Evolutionary conservation across 352 stramenopile genomes (phyloP).

Genomic region (Phytophthora sp.): DNA sequence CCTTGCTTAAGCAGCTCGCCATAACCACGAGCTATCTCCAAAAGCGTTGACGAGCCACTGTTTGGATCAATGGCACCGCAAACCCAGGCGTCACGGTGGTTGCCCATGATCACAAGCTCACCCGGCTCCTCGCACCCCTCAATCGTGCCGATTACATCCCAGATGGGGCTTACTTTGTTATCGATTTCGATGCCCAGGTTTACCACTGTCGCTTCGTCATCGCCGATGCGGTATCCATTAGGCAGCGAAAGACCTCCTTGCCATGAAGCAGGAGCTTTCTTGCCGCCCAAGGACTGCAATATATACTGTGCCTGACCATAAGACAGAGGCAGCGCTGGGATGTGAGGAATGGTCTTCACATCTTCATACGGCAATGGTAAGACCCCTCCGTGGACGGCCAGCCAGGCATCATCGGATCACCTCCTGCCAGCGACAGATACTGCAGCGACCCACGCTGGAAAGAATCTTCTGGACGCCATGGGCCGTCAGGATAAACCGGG

Average conservation of each 20-base stretch:
- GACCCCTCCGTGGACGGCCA: constrained; percentile 41
- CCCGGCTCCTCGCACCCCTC: constrained; percentile 44
- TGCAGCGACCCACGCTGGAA: constrained; percentile 77
- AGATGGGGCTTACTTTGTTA: constrained; percentile 62
- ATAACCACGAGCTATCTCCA: constrained; percentile 64
- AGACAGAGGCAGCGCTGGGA: constrained; percentile 29
- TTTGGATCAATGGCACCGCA: constrained; percentile 77
- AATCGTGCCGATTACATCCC: constrained; percentile 19
- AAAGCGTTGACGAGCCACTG: constrained; percentile 57
- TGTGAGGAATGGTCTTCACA: constrained; percentile 55
- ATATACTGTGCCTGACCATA: constrained; percentile 76
- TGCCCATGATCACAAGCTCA: constrained; percentile 61
- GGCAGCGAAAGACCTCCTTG: constrained; percentile 54
- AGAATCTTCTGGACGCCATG: constrained; percentile 53
- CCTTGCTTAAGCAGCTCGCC: constrained; percentile 44
- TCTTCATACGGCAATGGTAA: constrained; percentile 39
- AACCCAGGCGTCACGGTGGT: constrained; percentile 85
- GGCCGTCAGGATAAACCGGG: constrained; percentile 63
- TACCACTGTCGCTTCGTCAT: constrained; percentile 45
- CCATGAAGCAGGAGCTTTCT: constrained; percentile 46
- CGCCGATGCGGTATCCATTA: constrained; percentile 64
- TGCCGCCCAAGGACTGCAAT: constrained; percentile 56
- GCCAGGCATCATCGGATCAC: constrained; percentile 54
- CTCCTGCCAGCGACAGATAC: constrained; percentile 64
- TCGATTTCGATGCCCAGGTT: constrained; percentile 63